Percentiles rank a stretch among this genome's conserved stretches.
Evolutionary conservation across 2,329 filamentous ascomycete species (phyloP).

Genomic region (Paracorniculantispora psalliotae): DNA sequence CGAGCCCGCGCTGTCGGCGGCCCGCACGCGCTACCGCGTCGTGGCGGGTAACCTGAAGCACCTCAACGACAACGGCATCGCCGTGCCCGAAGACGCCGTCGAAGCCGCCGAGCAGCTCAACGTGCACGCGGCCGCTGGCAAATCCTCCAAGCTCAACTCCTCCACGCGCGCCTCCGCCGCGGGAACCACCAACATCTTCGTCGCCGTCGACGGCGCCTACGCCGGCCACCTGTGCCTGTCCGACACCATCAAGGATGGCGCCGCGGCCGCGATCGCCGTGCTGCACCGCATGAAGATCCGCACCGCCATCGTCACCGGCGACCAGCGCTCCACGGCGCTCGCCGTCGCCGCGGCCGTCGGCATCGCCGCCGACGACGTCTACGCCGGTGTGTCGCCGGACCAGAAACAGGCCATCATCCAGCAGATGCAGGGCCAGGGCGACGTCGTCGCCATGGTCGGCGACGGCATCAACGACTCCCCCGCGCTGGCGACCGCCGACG

Average conservation of each 20-base stretch:
- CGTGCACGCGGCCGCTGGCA: slow-evolving; percentile 47
- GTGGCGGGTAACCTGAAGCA: slow-evolving; percentile 78
- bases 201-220: slow-evolving; percentile 78
- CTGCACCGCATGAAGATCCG: slow-evolving; percentile 80
- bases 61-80: slow-evolving; percentile 65
- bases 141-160: slow-evolving; percentile 50
- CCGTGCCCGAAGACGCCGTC: slow-evolving; percentile 59
- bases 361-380: slow-evolving; percentile 70
- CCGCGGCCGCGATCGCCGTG: slow-evolving; percentile 73
- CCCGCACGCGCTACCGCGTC: slow-evolving; percentile 70
- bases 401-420: slow-evolving; percentile 86
- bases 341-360: slow-evolving; percentile 80
- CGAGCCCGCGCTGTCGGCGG: slow-evolving; percentile 65
- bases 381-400: slow-evolving; percentile 81
- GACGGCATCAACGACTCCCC: slow-evolving; percentile 99
- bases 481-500: slow-evolving; percentile 83
- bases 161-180: slow-evolving; percentile 38
- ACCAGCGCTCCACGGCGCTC: slow-evolving; percentile 77
- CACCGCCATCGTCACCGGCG: slow-evolving; percentile 89
- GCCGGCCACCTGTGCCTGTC: slow-evolving; percentile 78
- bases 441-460: slow-evolving; percentile 91
- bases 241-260: slow-evolving; percentile 87
- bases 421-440: slow-evolving; percentile 66
- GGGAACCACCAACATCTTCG: slow-evolving; percentile 86
- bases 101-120: slow-evolving; percentile 58